Base-by-base conservation (phyloP, 176 grass and related monocot species). In the Carex kokanica region DNA sequence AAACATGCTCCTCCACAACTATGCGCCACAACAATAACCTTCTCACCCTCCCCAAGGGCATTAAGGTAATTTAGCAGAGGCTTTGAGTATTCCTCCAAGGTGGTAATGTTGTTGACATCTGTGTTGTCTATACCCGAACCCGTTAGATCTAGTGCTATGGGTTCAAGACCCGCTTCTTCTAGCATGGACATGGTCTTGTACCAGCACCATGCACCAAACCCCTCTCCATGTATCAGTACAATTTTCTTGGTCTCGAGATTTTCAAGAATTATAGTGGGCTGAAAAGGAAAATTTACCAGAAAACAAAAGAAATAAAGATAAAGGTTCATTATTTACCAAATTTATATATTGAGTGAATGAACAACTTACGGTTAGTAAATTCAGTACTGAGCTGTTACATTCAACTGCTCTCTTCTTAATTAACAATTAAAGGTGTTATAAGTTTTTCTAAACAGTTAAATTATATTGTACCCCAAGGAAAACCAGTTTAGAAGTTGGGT, bases 141-240 rank as follows among this genome's bases (percentile, higher is more conserved):
- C 52, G 72, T 89, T 74, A 99, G 89, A 74, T 99, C 96, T 63
- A 99, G 82, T 80, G 96, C 92, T 66, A 99, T 53, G 80, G 96
- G 96, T 17, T 89, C 74, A 18, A 99, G 86, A 69, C 96, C 96
- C 63, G 81, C 88, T 90, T 99, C 96, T 86, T 99, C 96, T 88
- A 99, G 66, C 77, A 95, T 87, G 41, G 96, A 92, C 34, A 93
- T 88, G 65, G 91, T 95, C 85, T 99, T 99, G 82, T 99, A 99
- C 96, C 96, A 99, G 88, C 93, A 99, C 96, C 96, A 99, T 51
- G 96, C 96, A 62, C 96, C 96, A 86, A 99, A 95, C n/a, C 96
- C 96, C 88, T 99, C 96, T 83, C 96, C 96, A 68, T 99, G 96
- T 54, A 99, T 88, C 65, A 99, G 96, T 59, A 99, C 72, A 7